phyloP scores from a whole-genome alignment of 1,284 basidiomycete species.

The Ceratobasidium sp. region DNA sequence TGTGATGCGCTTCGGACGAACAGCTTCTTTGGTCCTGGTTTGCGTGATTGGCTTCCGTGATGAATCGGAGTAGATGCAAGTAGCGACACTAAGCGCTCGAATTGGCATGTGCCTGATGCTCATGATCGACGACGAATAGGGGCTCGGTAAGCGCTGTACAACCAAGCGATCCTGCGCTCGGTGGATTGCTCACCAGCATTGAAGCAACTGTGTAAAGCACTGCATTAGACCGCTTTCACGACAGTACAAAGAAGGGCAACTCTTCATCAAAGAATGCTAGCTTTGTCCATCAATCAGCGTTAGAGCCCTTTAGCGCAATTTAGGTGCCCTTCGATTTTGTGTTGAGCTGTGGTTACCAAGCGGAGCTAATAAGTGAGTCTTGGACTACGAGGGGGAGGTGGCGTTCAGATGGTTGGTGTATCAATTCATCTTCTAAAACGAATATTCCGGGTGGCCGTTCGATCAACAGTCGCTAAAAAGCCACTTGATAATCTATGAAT shows the following conservation, averaged over 20 bases:
- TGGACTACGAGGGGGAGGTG: no score
- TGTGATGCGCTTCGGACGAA: background rate
- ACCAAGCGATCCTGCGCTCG: background rate
- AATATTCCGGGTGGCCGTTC: no score
- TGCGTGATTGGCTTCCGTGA: conserved; percentile 3
- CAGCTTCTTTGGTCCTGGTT: conserved; percentile 8
- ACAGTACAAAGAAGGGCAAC: background rate
- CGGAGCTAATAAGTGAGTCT: no score
- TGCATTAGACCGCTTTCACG: background rate
- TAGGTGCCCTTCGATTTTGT: no score
- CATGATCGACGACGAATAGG: background rate
- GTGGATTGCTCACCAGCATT: background rate
- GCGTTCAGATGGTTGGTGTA: no score
- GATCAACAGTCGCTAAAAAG: no score
- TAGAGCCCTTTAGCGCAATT: no score
- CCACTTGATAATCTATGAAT: no score
- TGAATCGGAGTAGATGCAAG: conserved; percentile 5
- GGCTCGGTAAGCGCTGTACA: background rate
- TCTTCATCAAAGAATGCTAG: no score
- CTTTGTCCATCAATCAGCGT: no score
- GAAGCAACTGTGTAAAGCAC: background rate
- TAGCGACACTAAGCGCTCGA: conserved; percentile 1
- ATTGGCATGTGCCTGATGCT: background rate
- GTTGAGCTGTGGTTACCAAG: no score
- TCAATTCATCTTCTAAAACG: no score